phyloP scores from a whole-genome alignment of 2,329 filamentous ascomycete genomes.

The Diaporthe longicolla region DNA sequence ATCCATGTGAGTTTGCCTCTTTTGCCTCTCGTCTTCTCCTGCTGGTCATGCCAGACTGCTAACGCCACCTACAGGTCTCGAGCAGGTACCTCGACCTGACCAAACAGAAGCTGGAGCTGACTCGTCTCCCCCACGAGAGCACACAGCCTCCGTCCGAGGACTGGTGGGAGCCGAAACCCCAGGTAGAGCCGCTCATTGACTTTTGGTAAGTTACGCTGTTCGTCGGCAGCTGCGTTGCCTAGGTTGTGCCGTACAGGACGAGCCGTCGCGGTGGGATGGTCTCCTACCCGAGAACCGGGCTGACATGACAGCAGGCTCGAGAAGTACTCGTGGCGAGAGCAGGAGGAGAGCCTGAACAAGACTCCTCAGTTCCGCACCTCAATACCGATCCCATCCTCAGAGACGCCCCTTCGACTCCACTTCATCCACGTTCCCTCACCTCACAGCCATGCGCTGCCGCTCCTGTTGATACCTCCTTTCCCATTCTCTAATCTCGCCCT shows the following conservation, averaged over 20 bases:
- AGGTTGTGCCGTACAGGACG: neutral
- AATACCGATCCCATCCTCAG: constrained; percentile 59
- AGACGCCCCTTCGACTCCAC: constrained; percentile 68
- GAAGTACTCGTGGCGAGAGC: constrained; percentile 73
- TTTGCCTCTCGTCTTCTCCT: neutral
- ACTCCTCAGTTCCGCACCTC: constrained; percentile 75
- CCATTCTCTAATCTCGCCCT: constrained; percentile 75
- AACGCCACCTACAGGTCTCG: constrained; percentile 66
- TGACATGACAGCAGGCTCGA: constrained; percentile 68
- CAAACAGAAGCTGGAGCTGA: constrained; percentile 76
- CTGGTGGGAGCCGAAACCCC: constrained; percentile 73
- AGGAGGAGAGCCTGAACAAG: constrained; percentile 71
- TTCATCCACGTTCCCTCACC: constrained; percentile 74
- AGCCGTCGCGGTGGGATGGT: neutral
- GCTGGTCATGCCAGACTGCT: constrained; percentile 44
- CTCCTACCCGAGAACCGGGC: constrained; percentile 18
- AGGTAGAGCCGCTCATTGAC: constrained; percentile 75
- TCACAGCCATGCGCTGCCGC: constrained; percentile 68
- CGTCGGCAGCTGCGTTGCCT: neutral
- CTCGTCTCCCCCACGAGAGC: constrained; percentile 73
- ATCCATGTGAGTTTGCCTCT: constrained; percentile 65
- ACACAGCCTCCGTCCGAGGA: constrained; percentile 61
- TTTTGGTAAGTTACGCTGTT: constrained; percentile 66
- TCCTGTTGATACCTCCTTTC: constrained; percentile 76
- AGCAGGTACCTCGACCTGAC: constrained; percentile 77